Evolutionary conservation across 2,329 filamentous ascomycete species (phyloP), one percentile per base, ranked within the genome.

Genomic region (Cercospora berteroae): DNA sequence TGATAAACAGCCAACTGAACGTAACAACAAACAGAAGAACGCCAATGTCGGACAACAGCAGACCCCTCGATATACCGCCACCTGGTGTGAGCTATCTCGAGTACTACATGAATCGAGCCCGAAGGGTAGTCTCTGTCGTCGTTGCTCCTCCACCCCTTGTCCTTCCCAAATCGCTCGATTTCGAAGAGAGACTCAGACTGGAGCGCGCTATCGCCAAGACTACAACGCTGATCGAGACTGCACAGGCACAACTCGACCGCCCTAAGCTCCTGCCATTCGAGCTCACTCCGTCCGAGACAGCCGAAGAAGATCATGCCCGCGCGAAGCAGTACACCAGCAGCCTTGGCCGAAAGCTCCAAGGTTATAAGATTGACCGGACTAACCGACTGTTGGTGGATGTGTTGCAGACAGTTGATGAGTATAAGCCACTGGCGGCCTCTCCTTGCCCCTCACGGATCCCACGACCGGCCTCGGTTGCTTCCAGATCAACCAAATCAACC

Each of bases 201-300:
- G 70, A 72, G 44, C 36, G 60, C 9, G 70, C 66, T 6, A 69
- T 68, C 55, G 65, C 63, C n/a, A 67, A 57, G 27, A 68, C 65
- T 9, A 55, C 56, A 6, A 48, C 60, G 23, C 36, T 48, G 25
- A 25, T 50, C 6, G 25, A 50, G 12, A 31, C 69, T 55, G 67
- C 65, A 5, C 63, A 66, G 10, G 65, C 58, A 6, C 67, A 68
- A 39, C 63, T 72, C 16, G 56, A 60, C 5, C 58, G 55, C 10
- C 67, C 66, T 3, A 31, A 36, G 7, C 29, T 61, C 7, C 63
- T 57, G 7, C 67, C 63, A 12, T 23, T 27, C 9, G 65, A 68
- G 18, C 63, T 71, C 23, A 69, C 67, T 3, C 29, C 48, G 4
- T 16, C 57, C 8, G 69, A 72, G 56, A 25, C 67, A 39, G 33